Conservation (phyloP, 768 basidiomycete species). For the Rhizopogon salebrosus region DNA sequence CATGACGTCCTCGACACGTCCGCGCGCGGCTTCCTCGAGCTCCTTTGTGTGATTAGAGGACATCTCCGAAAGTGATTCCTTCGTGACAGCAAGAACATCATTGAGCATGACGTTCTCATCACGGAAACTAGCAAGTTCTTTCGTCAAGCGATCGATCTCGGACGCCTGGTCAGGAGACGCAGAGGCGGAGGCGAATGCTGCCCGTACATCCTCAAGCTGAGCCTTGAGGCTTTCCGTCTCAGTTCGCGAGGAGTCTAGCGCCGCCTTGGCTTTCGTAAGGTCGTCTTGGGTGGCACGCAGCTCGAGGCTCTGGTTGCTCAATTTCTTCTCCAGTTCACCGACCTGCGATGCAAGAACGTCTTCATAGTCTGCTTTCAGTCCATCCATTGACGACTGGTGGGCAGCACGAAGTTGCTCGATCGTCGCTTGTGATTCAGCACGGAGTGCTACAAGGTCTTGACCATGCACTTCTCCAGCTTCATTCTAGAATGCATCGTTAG, state of each 20-base stretch:
- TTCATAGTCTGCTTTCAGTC: constrained; percentile 60
- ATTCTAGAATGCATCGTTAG: constrained; percentile 32
- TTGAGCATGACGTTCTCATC: constrained; percentile 64
- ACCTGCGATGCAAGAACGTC: constrained; percentile 54
- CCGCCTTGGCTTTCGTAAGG: constrained; percentile 66
- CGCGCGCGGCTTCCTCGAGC: constrained; percentile 68
- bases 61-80: constrained; percentile 65
- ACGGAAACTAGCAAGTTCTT: constrained; percentile 57
- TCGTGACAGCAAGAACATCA: constrained; percentile 64
- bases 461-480: constrained; percentile 69
- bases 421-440: constrained; percentile 57
- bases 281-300: constrained; percentile 85
- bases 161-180: constrained; percentile 44
- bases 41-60: constrained; percentile 65
- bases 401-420: constrained; percentile 65
- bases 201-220: constrained; percentile 62
- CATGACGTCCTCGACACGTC: constrained; percentile 66
- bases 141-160: constrained; percentile 50
- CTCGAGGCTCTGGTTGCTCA: constrained; percentile 58
- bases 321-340: constrained; percentile 55
- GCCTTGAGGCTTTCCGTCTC: constrained; percentile 54
- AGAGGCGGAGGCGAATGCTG: constrained; percentile 36
- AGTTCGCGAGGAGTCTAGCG: constrained; percentile 43
- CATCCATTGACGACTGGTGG: constrained; percentile 56
- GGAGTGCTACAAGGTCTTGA: constrained; percentile 66